Base-by-base conservation (phyloP, 2,329 filamentous ascomycete species). In the Lasiodiplodia sp. region DNA sequence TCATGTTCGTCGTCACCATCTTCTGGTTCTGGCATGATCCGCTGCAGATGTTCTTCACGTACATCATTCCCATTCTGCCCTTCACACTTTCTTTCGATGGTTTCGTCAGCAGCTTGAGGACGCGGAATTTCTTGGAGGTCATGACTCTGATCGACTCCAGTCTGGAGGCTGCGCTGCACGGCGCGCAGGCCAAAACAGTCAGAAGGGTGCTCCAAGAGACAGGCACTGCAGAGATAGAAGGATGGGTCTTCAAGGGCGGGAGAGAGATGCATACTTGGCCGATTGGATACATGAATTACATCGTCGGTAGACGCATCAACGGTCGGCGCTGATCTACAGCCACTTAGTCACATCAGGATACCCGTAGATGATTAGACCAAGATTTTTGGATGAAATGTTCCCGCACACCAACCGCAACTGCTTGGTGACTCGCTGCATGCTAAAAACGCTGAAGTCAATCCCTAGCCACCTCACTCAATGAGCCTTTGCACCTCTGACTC, bases 51-150 rank as follows among this genome's bases (percentile, higher is more conserved):
- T 80, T 92, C 72, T 91, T 90, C 74, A 89, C 89, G 5, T 93
- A 89, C 73, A 74, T 92, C 8, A 8, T 64, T 7, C 91, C 91
- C 0, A 79, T 93, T 14, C 78, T 93, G 18, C 91, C 91, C 0
- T 86, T 91, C 69, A 86, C 92, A 10, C 79, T 92, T 21, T 84
- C 88, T 0, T 90, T 91, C 73, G 92, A 94, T 77, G 91, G 91
- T 2, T 81, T 87, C 68, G 84, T 93, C 58, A 92, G 89, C 11
- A 87, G 86, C 49, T 75, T 93, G 72, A 82, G 92, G 53, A 92
- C 90, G 7, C 85, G 91, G 67, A 91, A 87, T 4, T 84, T 89
- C 0, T 84, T 86, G 16, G 92, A 94, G 78, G 86, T 92, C 5
- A 81, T 89, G 75, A 75, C 75, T 0, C 76, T 94, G 72, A 77